Evolutionary conservation across 2,329 filamentous ascomycete species (phyloP), one percentile per base, ranked within the genome.

Genomic region (Cladophialophora immunda): DNA sequence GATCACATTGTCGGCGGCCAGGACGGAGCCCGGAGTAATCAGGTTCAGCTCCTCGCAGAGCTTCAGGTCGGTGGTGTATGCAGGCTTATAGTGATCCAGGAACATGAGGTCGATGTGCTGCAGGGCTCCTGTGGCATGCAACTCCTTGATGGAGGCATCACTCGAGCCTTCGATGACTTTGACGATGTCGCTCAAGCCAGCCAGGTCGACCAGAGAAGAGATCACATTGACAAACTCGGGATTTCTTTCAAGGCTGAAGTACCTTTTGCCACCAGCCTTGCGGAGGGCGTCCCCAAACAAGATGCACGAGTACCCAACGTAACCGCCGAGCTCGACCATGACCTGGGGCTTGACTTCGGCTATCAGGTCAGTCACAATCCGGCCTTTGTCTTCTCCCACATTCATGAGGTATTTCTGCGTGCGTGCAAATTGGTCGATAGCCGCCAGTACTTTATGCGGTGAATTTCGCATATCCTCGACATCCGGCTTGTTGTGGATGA

Each of bases 241-340:
- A 72, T 90, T 92, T 73, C 87, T 82, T 76, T 95, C 92, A 4
- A 95, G 81, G 72, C 88, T 91, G 76, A 86, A 89, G 79, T 93
- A 94, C 27, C 82, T 81, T 70, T 84, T 82, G 2, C 90, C 90
- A 11, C 89, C 90, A 2, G 84, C 85, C 58, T 84, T 82, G 65
- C 86, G 85, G 17, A 92, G 80, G 0, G 89, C 89, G 38, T 87
- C 83, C 53, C 87, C 90, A 74, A 94, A 94, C 1, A 93, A 82
- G 66, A 95, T 88, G 66, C 89, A 89, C 0, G 92, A 94, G 81
- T 95, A 95, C 50, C 92, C 92, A 22, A 93, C 85, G 77, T 94
- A 95, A 57, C 91, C 90, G 55, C 92, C 92, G 0, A 95, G 83
- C 76, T 96, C 92, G 55, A 94, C 86, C 87, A 93, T 92, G 2